Base-by-base conservation (phyloP, 208 protist species). In the Crithidia sp. region DNA sequence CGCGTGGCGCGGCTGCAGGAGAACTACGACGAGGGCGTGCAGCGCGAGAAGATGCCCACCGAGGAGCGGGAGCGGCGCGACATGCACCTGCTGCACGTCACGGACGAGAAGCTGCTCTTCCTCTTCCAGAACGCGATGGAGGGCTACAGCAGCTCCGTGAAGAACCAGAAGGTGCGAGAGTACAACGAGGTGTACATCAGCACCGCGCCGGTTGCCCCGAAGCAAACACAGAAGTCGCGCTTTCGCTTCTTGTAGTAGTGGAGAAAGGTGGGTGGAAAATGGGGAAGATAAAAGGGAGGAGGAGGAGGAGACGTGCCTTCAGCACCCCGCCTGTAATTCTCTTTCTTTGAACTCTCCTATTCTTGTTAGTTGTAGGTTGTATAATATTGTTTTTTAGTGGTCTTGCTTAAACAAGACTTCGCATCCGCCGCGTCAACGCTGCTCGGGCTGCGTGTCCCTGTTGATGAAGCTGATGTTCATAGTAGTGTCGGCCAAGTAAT, bases 71-170 rank as follows among this genome's bases (percentile, higher is more conserved):
- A 94, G 57, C 71, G 82, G 67, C 74, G 90, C 16, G 89, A 94
- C 56, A 36, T 82, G 40, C 58, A 83, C 36, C 58, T 45, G 50
- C 76, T 94, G 2, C 39, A 65, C 44, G 85, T 92, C n/a, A 79
- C 83, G 9, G 50, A 74, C 43, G 74, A 84, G 12, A 94, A 94
- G 71, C 83, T 94, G 36, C 77, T 81, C 49, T 94, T 94, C 70
- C 77, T 94, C 5, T 88, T 82, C 66, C 89, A 94, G 64, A 94
- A 94, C 73, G 86, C 86, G 3, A 71, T 87, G 75, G 89, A 92
- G 74, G 62, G 74, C 47, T 94, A 94, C 76, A 77, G 74, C 57
- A 40, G 71, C 8, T 68, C 67, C 17, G 72, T 84, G 60, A 94
- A 94, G 74, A 92, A 90, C 49, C 40, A 77, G 62, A 90, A 89